A percentile compares a stretch with the other conserved stretches of the same genome.
Evolutionary conservation across 768 basidiomycete genomes (phyloP).

Genomic region (Pleurotus djamor): DNA sequence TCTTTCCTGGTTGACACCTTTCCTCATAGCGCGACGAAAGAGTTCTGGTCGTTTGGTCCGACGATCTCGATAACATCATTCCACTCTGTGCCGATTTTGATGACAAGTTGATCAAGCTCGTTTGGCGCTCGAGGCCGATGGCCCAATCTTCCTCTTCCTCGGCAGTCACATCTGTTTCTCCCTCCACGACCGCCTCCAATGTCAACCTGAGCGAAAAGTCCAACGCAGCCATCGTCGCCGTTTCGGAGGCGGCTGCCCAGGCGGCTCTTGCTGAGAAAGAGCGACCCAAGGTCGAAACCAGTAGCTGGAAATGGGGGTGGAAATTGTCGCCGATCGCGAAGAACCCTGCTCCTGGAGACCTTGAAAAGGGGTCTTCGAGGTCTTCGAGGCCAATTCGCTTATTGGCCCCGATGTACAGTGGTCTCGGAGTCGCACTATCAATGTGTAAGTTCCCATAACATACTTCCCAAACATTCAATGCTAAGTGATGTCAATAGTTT

Average conservation of each 20-base stretch:
- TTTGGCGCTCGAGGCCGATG: conserved; percentile 46
- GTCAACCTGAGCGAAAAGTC: conserved; percentile 54
- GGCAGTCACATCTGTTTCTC: conserved; percentile 36
- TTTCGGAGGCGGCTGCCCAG: conserved; percentile 26
- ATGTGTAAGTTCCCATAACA: conserved; percentile 45
- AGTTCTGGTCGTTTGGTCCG: conserved; percentile 83
- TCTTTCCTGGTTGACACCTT: background rate
- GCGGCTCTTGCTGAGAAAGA: conserved; percentile 29
- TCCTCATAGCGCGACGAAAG: conserved; percentile 70
- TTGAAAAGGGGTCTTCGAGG: conserved; percentile 44
- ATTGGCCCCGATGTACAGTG: conserved; percentile 72
- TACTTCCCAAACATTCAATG: background rate
- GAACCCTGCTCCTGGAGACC: conserved; percentile 31
- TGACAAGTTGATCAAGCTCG: conserved; percentile 57
- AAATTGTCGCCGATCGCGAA: conserved; percentile 36
- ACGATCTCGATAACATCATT: conserved; percentile 78
- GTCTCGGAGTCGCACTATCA: conserved; percentile 64
- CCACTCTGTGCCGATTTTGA: conserved; percentile 73
- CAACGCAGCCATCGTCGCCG: conserved; percentile 21
- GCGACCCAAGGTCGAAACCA: conserved; percentile 14
- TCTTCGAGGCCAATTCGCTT: conserved; percentile 48
- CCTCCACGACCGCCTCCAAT: conserved; percentile 49
- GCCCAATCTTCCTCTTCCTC: conserved; percentile 33
- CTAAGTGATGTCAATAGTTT: too few species aligned
- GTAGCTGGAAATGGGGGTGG: conserved; percentile 33